Conservation (phyloP, 2,329 filamentous ascomycete genomes). For the Colletotrichum ledebouriae region DNA sequence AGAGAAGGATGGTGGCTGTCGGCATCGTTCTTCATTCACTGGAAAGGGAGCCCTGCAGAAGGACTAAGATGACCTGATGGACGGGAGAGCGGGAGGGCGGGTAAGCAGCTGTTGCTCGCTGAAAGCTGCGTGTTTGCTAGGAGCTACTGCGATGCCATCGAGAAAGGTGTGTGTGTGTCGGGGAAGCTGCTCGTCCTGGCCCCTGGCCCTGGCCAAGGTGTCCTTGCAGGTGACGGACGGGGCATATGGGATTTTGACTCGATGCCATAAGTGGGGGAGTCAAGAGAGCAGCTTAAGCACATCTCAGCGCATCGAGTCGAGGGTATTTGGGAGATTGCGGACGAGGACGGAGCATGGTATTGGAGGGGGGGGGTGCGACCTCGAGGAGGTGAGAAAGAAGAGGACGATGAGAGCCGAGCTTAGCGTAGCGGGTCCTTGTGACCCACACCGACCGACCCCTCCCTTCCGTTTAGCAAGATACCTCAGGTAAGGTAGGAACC, state of each 20-base stretch:
- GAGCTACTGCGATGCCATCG: slow-evolving; percentile 20
- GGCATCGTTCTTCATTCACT: slow-evolving; percentile 14
- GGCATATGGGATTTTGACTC: slow-evolving; percentile 30
- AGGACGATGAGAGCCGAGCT: slow-evolving; percentile 28
- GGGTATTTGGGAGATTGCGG: slow-evolving; percentile 9
- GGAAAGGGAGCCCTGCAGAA: slow-evolving; percentile 18
- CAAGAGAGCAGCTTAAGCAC: neutral
- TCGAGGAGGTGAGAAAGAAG: slow-evolving; percentile 7
- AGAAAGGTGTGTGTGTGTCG: slow-evolving; percentile 37
- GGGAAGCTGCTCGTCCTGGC: slow-evolving; percentile 40
- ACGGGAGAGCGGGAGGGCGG: slow-evolving; percentile 24
- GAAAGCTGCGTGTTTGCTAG: slow-evolving; percentile 8
- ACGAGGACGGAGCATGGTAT: slow-evolving; percentile 20
- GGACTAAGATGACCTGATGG: slow-evolving; percentile 11
- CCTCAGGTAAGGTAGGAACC: neutral
- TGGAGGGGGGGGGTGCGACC: slow-evolving; percentile 8
- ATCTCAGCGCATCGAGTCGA: neutral
- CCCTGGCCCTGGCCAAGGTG: slow-evolving; percentile 28
- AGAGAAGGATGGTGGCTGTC: neutral
- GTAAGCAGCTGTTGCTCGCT: slow-evolving; percentile 21
- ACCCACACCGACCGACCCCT: slow-evolving; percentile 20
- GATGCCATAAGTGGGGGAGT: slow-evolving; percentile 4
- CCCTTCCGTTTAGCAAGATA: slow-evolving; percentile 24
- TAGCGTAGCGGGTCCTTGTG: slow-evolving; percentile 25
- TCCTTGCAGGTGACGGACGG: slow-evolving; percentile 41